A percentile compares a stretch with the other conserved stretches of the same genome.
Conservation (phyloP, 139 green algal genomes). For the Picochlorum costavermella region DNA sequence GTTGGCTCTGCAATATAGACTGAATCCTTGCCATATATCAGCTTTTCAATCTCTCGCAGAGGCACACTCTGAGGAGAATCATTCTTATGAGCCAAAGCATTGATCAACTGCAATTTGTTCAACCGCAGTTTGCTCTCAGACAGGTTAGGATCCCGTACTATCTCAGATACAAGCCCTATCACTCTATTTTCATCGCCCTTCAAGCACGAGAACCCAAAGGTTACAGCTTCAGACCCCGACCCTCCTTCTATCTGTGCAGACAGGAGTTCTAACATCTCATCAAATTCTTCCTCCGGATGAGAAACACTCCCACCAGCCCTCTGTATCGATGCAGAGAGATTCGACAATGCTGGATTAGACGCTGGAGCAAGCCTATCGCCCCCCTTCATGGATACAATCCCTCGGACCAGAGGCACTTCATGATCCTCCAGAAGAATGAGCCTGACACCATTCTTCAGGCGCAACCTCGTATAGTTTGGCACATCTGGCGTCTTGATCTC, state of each 20-base stretch:
- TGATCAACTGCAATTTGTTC: slow-evolving; percentile 43
- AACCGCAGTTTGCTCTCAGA: slow-evolving; percentile 46
- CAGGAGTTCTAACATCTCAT: slow-evolving; percentile 48
- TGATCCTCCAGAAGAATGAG: slow-evolving; percentile 66
- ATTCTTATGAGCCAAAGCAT: slow-evolving; percentile 55
- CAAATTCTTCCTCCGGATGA: slow-evolving; percentile 38
- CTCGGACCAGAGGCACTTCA: slow-evolving; percentile 57
- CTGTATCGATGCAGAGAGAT: slow-evolving; percentile 42
- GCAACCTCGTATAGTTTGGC: slow-evolving; percentile 20
- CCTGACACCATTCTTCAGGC: slow-evolving; percentile 53
- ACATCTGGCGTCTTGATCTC: slow-evolving; percentile 25
- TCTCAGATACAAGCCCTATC: slow-evolving; percentile 47
- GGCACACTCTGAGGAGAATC: slow-evolving; percentile 40
- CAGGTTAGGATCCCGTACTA: slow-evolving; percentile 44
- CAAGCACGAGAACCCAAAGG: slow-evolving; percentile 52
- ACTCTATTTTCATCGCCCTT: slow-evolving; percentile 43
- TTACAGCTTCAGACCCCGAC: slow-evolving; percentile 32
- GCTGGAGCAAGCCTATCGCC: slow-evolving; percentile 45
- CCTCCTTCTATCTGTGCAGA: slow-evolving; percentile 53
- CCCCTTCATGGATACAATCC: slow-evolving; percentile 52
- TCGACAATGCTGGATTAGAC: slow-evolving; percentile 43
- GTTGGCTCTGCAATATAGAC: slow-evolving; percentile 51
- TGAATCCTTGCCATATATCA: slow-evolving; percentile 63
- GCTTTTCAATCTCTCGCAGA: slow-evolving; percentile 34
- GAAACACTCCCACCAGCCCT: slow-evolving; percentile 42